A percentile compares a stretch with the other conserved stretches of the same genome.
Conservation (phyloP, 495 filamentous ascomycete species). For the Tuber umbilicatum region DNA sequence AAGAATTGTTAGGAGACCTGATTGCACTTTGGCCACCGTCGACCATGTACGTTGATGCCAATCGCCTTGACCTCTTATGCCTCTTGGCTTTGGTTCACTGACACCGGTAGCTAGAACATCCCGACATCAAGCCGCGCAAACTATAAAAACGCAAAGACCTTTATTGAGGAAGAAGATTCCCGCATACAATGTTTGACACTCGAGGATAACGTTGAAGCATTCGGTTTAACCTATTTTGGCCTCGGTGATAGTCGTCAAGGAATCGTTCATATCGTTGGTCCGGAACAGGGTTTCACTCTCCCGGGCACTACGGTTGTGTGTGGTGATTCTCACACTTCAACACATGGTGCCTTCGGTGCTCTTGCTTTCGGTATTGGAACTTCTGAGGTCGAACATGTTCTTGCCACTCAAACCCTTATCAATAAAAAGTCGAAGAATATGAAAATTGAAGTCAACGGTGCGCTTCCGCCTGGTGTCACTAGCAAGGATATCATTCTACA, state of each 20-base stretch:
- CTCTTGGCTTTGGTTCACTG: not conserved
- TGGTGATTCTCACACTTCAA: slow-evolving; percentile 95
- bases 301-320: slow-evolving; percentile 96
- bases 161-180: slow-evolving; percentile 91
- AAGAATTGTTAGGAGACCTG: slow-evolving; percentile 80
- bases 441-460: slow-evolving; percentile 88
- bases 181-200: slow-evolving; percentile 88
- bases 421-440: slow-evolving; percentile 97
- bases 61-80: not conserved
- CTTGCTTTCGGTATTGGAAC: slow-evolving; percentile 97
- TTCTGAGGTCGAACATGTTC: slow-evolving; percentile 95
- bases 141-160: slow-evolving; percentile 49
- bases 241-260: slow-evolving; percentile 94
- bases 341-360: slow-evolving; percentile 92
- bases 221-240: slow-evolving; percentile 94
- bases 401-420: slow-evolving; percentile 91
- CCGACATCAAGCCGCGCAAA: slow-evolving; percentile 41
- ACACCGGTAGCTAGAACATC: slow-evolving; percentile 31
- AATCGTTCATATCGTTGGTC: slow-evolving; percentile 98
- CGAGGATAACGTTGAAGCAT: slow-evolving; percentile 94
- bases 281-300: slow-evolving; percentile 97
- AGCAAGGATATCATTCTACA: slow-evolving; percentile 95
- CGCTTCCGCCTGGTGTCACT: slow-evolving; percentile 83
- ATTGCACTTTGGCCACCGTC: slow-evolving; percentile 92
- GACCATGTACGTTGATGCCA: slow-evolving; percentile 69